These are phyloP conservation scores for Solanum tacnaense DNA, from an alignment of 257 asterid species.

Conservation along the genomic window DNA sequence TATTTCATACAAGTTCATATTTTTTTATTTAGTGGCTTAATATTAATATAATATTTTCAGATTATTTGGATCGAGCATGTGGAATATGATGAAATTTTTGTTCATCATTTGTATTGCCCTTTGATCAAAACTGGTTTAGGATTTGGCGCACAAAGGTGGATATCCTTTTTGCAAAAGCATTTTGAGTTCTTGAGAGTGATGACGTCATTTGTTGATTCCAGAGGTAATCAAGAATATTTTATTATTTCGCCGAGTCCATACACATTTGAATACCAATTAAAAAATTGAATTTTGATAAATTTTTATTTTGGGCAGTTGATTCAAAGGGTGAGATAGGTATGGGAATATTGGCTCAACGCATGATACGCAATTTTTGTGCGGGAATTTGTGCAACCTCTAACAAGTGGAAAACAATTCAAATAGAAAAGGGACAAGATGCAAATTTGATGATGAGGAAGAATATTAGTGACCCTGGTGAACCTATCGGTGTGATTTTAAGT, in stretches of 20 bases:
- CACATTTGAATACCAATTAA: not conserved
- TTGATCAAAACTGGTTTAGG: slow-evolving; percentile 51
- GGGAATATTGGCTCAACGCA: slow-evolving; percentile 54
- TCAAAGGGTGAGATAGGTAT: slow-evolving; percentile 43
- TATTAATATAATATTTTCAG: slow-evolving; percentile 17
- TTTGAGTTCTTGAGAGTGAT: slow-evolving; percentile 34
- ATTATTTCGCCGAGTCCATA: not conserved
- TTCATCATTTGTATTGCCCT: slow-evolving; percentile 48
- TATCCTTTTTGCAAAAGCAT: slow-evolving; percentile 40
- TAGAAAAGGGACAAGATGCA: slow-evolving; percentile 20
- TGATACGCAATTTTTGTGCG: slow-evolving; percentile 57
- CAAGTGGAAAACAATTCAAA: slow-evolving; percentile 62
- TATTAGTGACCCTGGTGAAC: too few species aligned
- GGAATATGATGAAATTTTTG: slow-evolving; percentile 40
- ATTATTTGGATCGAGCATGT: slow-evolving; percentile 76
- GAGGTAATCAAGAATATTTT: slow-evolving; percentile 41
- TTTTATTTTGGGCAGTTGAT: slow-evolving; percentile 21
- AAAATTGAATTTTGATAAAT: not conserved
- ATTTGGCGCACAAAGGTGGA: slow-evolving; percentile 77
- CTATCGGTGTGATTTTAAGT: too few species aligned
- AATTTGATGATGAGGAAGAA: slow-evolving; percentile 53
- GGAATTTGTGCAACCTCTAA: slow-evolving; percentile 51
- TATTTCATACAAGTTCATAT: not conserved
- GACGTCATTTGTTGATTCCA: slow-evolving; percentile 25
- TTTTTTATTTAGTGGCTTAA: not conserved